These are phyloP conservation scores for Irpex rosettiformis DNA, from an alignment of 1,284 basidiomycete genomes.

Conservation along the genomic window DNA sequence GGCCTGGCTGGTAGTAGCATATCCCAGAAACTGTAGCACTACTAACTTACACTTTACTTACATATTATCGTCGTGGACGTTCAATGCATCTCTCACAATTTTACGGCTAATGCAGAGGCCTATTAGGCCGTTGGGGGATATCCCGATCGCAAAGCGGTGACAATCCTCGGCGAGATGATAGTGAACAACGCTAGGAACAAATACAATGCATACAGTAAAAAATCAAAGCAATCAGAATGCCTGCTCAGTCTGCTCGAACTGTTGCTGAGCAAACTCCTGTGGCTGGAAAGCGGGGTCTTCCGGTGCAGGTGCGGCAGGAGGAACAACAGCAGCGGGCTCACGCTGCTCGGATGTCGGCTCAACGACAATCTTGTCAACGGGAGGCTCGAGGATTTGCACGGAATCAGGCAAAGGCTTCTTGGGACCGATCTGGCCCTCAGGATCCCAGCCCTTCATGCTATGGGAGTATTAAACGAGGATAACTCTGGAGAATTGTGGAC, in stretches of 20 bases:
- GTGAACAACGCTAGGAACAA: constrained; percentile 3
- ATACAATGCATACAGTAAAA: constrained; percentile 9
- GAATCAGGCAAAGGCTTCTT: constrained; percentile 95
- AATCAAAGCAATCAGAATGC: constrained; percentile 14
- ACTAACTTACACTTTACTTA: neutral
- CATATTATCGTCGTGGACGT: neutral
- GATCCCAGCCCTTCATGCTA: constrained; percentile 97
- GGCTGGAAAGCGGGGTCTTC: constrained; percentile 44
- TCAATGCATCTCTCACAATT: neutral
- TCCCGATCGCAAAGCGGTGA: neutral
- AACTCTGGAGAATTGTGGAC: neutral
- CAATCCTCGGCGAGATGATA: constrained; percentile 1
- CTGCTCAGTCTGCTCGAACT: constrained; percentile 29
- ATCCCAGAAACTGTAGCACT: constrained; percentile 21
- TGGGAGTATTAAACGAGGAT: neutral
- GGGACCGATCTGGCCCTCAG: constrained; percentile 86
- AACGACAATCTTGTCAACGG: constrained; percentile 73
- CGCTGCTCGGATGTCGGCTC: constrained; percentile 80
- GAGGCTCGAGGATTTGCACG: constrained; percentile 87
- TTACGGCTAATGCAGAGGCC: too few species aligned
- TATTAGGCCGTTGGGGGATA: too few species aligned
- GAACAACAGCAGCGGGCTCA: constrained; percentile 55
- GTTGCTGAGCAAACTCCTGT: constrained; percentile 34
- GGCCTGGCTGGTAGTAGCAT: constrained; percentile 43
- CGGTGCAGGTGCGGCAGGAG: constrained; percentile 40